Conservation (phyloP, 306 rosid species). For the Senna siamea region DNA sequence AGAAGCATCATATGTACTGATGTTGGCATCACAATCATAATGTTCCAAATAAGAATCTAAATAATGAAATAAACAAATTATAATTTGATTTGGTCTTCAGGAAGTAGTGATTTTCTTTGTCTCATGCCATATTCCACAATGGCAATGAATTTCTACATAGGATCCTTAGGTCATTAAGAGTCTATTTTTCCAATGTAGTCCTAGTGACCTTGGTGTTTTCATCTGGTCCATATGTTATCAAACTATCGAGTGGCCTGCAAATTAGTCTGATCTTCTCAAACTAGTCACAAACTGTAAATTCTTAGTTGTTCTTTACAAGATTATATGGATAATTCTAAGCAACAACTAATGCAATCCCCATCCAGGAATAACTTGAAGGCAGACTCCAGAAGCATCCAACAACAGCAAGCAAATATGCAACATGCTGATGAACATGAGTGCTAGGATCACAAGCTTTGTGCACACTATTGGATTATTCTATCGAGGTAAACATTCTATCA, state of each 20-base stretch:
- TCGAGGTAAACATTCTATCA: too few relatives aligned
- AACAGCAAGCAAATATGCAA: background rate
- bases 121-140: background rate
- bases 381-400: background rate
- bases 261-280: background rate
- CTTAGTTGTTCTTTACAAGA: too few relatives aligned
- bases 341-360: background rate
- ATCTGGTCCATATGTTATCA: background rate
- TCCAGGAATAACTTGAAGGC: too few relatives aligned
- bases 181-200: background rate
- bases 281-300: background rate
- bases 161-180: background rate
- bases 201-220: background rate
- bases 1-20: too few relatives aligned
- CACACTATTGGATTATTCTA: too few relatives aligned
- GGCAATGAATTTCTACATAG: background rate
- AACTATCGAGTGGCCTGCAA: background rate
- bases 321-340: background rate
- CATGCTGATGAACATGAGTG: slow-evolving; percentile 26
- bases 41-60: too few relatives aligned
- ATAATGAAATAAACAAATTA: too few relatives aligned
- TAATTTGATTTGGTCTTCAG: too few relatives aligned
- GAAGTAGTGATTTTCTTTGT: too few relatives aligned
- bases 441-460: too few relatives aligned
- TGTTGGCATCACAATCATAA: too few relatives aligned